phyloP scores from a whole-genome alignment of 305 asterid genomes.

The Ilex paraguariensis region DNA sequence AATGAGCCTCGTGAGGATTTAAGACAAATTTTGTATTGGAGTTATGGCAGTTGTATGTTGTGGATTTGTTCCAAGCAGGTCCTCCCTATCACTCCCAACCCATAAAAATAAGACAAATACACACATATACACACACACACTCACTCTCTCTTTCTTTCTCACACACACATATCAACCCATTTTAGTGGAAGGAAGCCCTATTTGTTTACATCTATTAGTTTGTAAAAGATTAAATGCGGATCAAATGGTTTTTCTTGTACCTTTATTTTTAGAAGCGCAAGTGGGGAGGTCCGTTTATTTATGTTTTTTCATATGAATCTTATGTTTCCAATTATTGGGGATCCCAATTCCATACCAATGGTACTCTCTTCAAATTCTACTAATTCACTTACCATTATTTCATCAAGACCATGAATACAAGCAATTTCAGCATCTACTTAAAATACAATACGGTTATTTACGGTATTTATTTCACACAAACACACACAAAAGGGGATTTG shows the following conservation, averaged over 20 bases:
- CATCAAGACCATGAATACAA: constrained; percentile 7
- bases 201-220: not conserved
- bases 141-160: not conserved
- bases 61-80: too few species aligned
- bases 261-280: not conserved
- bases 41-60: too few species aligned
- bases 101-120: too few species aligned
- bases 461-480: too few species aligned
- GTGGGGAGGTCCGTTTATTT: not conserved
- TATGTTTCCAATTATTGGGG: too few species aligned
- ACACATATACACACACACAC: too few species aligned
- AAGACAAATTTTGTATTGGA: too few species aligned
- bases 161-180: not conserved
- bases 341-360: too few species aligned
- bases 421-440: not conserved
- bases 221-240: not conserved
- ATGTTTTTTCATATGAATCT: not conserved
- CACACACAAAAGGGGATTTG: too few species aligned
- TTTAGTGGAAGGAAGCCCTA: not conserved
- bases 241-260: not conserved
- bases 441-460: too few species aligned
- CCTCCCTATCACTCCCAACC: too few species aligned
- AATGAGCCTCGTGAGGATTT: too few species aligned
- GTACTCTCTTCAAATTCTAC: not conserved
- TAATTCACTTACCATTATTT: constrained; percentile 3